Evolutionary conservation across 805 yeast genomes (phyloP).

Genomic region (Saturnispora galanensis): DNA sequence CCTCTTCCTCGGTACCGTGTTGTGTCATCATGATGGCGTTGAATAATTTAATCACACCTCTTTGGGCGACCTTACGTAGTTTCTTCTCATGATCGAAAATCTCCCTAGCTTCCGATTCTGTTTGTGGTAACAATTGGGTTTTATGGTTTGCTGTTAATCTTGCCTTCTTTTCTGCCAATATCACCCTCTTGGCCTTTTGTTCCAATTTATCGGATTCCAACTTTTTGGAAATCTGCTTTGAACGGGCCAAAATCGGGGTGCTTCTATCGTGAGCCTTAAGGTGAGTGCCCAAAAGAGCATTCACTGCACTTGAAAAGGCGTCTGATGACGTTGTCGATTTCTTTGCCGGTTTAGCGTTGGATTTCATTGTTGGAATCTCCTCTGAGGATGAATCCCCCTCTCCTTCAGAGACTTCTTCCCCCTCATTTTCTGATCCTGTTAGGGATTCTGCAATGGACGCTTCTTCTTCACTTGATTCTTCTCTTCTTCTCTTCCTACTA

Average conservation of each 20-base stretch:
- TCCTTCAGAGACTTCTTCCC: slow-evolving; percentile 15
- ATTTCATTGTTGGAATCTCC: slow-evolving; percentile 11
- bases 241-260: slow-evolving; percentile 85
- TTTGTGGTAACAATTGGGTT: slow-evolving; percentile 54
- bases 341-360: slow-evolving; percentile 38
- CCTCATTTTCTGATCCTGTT: slow-evolving; percentile 6
- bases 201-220: slow-evolving; percentile 77
- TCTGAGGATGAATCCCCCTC: slow-evolving; percentile 11
- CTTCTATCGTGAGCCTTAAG: slow-evolving; percentile 81
- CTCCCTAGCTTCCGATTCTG: slow-evolving; percentile 47
- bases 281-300: slow-evolving; percentile 73
- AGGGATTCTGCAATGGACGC: background rate
- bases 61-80: slow-evolving; percentile 55
- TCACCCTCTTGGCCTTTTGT: slow-evolving; percentile 63
- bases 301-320: slow-evolving; percentile 73
- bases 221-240: slow-evolving; percentile 58
- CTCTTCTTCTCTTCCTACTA: background rate
- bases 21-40: slow-evolving; percentile 42
- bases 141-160: slow-evolving; percentile 58
- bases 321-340: slow-evolving; percentile 61
- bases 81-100: slow-evolving; percentile 42
- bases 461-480: slow-evolving; percentile 5
- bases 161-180: slow-evolving; percentile 63
- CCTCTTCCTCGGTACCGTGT: slow-evolving; percentile 60
- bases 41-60: slow-evolving; percentile 26